These are phyloP conservation scores for Prunus campanulata DNA, from an alignment of 306 rosid species.

Conservation along the genomic window DNA sequence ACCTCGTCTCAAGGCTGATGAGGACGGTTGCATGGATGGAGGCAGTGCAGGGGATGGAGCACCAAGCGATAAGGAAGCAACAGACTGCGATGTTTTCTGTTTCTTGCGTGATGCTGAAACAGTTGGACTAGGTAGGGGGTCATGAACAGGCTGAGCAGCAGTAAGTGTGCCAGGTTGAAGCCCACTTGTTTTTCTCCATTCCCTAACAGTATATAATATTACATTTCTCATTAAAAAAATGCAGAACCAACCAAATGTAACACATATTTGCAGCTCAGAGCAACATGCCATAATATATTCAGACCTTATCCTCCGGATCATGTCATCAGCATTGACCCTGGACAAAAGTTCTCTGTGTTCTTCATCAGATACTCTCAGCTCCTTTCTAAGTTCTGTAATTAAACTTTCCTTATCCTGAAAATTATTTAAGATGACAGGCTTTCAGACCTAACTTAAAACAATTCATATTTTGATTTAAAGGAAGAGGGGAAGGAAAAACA, in stretches of 20 bases:
- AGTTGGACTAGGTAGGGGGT: constrained; percentile 73
- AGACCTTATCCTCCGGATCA: constrained; percentile 48
- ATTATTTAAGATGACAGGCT: not conserved
- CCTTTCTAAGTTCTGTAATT: constrained; percentile 53
- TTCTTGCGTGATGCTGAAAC: constrained; percentile 85
- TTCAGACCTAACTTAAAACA: not conserved
- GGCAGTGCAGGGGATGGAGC: constrained; percentile 54
- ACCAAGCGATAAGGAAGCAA: constrained; percentile 42
- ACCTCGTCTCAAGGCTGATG: constrained; percentile 57
- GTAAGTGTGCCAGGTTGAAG: constrained; percentile 57
- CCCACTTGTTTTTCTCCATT: constrained; percentile 86
- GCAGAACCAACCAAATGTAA: constrained; percentile 1
- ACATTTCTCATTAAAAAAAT: constrained; percentile 16
- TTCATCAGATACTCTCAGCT: constrained; percentile 55
- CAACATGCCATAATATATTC: constrained; percentile 15
- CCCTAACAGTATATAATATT: constrained; percentile 43
- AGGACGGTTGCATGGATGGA: constrained; percentile 52
- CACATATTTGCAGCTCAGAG: constrained; percentile 5
- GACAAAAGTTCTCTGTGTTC: constrained; percentile 54
- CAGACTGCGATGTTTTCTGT: constrained; percentile 83
- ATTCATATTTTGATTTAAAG: not conserved
- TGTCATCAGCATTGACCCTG: constrained; percentile 50
- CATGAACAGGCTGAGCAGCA: constrained; percentile 74
- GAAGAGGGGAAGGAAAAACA: not conserved
- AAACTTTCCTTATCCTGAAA: constrained; percentile 51